Evolutionary conservation across 1,139 yeast genomes (phyloP).

Genomic region (Geotrichum klebahnii): DNA sequence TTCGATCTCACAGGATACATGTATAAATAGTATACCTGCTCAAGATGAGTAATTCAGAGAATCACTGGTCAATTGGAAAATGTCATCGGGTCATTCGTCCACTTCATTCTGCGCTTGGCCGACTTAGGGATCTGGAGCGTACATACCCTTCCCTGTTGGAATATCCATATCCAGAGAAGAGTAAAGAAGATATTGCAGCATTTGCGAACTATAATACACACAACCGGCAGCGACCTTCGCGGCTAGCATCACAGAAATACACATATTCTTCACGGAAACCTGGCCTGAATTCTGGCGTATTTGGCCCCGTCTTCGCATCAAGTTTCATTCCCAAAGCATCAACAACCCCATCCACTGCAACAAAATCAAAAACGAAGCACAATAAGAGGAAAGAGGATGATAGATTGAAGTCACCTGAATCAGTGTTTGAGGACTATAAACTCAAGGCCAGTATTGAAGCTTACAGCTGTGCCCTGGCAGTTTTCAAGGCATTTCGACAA

Average conservation of each 20-base stretch:
- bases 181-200: not conserved
- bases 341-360: too few relatives aligned
- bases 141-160: constrained; percentile 11
- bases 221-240: not conserved
- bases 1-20: too few relatives aligned
- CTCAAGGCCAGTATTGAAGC: constrained; percentile 8
- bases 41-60: not conserved
- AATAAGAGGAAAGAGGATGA: not conserved
- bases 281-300: not conserved
- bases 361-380: not conserved
- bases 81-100: constrained; percentile 19
- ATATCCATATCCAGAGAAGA: constrained; percentile 13
- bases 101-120: constrained; percentile 12
- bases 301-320: constrained; percentile 2
- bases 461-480: constrained; percentile 7
- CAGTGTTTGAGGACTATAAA: constrained; percentile 9
- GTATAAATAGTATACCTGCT: too few relatives aligned
- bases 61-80: constrained; percentile 16
- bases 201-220: not conserved
- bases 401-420: not conserved
- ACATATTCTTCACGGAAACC: constrained; percentile 2
- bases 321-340: not conserved
- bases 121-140: constrained; percentile 9
- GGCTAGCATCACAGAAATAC: constrained; percentile 4
- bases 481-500: constrained; percentile 15